Evolutionary conservation across 345 rosid genomes (phyloP).

Genomic region (Pelargonium nanum): DNA sequence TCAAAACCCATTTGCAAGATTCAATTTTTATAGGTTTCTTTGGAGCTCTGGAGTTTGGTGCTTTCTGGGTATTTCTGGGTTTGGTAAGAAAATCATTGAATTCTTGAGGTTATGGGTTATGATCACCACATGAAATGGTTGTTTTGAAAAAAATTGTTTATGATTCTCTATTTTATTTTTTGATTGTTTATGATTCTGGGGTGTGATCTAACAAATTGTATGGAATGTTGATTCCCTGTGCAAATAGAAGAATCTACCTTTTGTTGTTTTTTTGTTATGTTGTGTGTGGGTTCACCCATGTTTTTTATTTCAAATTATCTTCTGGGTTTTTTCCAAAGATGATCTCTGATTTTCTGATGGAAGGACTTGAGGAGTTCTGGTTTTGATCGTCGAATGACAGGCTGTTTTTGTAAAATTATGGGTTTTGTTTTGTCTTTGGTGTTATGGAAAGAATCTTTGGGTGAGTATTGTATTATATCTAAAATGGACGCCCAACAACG

Average conservation of each 20-base stretch:
- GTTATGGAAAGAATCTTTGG: background rate
- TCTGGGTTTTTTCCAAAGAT: background rate
- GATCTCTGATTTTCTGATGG: background rate
- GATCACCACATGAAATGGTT: background rate
- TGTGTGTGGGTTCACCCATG: background rate
- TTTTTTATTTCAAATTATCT: background rate
- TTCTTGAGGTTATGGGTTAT: no score
- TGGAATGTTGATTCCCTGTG: background rate
- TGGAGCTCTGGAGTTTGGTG: background rate
- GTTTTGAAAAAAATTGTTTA: no score
- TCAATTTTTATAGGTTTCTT: background rate
- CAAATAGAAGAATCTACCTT: background rate
- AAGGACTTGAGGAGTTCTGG: background rate
- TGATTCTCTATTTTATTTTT: background rate
- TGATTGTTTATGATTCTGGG: background rate
- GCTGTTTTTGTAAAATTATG: no score
- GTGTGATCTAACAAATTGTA: no score
- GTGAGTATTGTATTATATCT: background rate
- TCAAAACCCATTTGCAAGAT: background rate
- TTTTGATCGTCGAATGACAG: background rate
- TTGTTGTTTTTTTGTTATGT: background rate
- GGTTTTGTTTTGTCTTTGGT: background rate
- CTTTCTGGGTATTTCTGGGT: background rate
- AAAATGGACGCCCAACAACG: no score
- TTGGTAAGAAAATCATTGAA: background rate